Conservation (phyloP, 2,329 filamentous ascomycete genomes). For the Aspergillus eucalypticola region DNA sequence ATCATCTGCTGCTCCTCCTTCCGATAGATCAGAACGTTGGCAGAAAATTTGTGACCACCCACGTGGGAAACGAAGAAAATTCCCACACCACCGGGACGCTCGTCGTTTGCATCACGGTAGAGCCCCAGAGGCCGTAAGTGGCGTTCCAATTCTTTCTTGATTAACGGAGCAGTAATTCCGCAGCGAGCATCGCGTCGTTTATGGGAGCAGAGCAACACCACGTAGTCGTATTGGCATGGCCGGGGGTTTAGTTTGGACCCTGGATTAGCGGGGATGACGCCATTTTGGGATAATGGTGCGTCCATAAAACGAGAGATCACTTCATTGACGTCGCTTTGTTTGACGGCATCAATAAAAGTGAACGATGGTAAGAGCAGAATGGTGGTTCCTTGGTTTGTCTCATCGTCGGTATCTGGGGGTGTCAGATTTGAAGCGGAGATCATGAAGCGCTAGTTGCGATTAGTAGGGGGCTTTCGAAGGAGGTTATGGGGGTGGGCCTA, state of each 20-base stretch:
- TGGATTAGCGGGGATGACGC: conserved; percentile 50
- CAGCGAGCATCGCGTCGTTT: conserved; percentile 86
- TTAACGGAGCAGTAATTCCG: conserved; percentile 80
- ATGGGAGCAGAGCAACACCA: conserved; percentile 88
- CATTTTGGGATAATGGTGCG: conserved; percentile 51
- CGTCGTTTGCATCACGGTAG: conserved; percentile 78
- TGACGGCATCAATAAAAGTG: conserved; percentile 74
- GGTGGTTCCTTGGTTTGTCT: conserved; percentile 55
- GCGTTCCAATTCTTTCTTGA: conserved; percentile 78
- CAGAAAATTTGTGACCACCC: conserved; percentile 89
- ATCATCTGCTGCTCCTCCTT: conserved; percentile 56
- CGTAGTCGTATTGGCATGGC: conserved; percentile 73
- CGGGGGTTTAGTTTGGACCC: conserved; percentile 47
- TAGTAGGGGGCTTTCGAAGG: neutral
- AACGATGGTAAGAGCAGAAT: conserved; percentile 81
- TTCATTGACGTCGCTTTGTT: conserved; percentile 62
- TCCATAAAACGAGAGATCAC: conserved; percentile 69
- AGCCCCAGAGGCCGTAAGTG: conserved; percentile 78
- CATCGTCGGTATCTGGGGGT: conserved; percentile 14
- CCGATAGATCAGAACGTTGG: conserved; percentile 86
- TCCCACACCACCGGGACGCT: conserved; percentile 78
- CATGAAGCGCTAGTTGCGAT: conserved; percentile 32
- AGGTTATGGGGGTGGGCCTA: conserved; percentile 38
- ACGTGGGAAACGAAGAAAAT: conserved; percentile 93
- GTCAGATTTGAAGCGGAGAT: conserved; percentile 40